A percentile compares a stretch with the other conserved stretches of the same genome.
Conservation (phyloP, 345 rosid species). For the Moricandia moricandioides region DNA sequence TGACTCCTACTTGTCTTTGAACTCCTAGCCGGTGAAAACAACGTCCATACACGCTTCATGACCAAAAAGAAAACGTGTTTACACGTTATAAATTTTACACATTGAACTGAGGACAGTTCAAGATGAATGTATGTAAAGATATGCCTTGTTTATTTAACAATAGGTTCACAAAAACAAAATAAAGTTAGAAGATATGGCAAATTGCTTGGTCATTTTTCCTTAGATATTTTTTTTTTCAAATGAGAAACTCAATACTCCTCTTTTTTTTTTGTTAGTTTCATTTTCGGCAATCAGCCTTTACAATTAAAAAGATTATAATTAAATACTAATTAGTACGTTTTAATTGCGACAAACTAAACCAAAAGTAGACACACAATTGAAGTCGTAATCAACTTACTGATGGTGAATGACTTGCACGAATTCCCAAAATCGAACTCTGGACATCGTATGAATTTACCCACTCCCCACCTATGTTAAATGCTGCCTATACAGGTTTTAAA, state of each 20-base stretch:
- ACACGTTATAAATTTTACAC: background rate
- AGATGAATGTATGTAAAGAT: background rate
- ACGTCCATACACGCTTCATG: constrained; percentile 58
- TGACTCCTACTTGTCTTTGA: constrained; percentile 46
- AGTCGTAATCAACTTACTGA: constrained; percentile 40
- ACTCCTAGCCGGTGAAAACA: constrained; percentile 64
- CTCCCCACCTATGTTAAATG: constrained; percentile 68
- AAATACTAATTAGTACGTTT: no score
- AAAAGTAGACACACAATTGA: background rate
- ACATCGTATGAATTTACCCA: constrained; percentile 49
- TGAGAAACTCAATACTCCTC: background rate
- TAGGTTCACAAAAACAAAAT: background rate
- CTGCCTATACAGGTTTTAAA: constrained; percentile 44
- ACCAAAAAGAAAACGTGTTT: background rate
- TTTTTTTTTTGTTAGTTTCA: background rate
- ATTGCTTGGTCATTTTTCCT: background rate
- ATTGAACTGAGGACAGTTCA: background rate
- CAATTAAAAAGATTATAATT: background rate
- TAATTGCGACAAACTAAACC: background rate
- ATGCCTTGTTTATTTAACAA: background rate
- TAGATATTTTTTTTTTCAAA: background rate
- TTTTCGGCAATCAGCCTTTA: background rate
- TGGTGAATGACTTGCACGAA: constrained; percentile 47
- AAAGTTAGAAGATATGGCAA: background rate
- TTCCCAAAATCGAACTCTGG: constrained; percentile 57